These are phyloP conservation scores for Venturiaceae sp. DNA, from an alignment of 2,329 filamentous ascomycete genomes.

Conservation along the genomic window DNA sequence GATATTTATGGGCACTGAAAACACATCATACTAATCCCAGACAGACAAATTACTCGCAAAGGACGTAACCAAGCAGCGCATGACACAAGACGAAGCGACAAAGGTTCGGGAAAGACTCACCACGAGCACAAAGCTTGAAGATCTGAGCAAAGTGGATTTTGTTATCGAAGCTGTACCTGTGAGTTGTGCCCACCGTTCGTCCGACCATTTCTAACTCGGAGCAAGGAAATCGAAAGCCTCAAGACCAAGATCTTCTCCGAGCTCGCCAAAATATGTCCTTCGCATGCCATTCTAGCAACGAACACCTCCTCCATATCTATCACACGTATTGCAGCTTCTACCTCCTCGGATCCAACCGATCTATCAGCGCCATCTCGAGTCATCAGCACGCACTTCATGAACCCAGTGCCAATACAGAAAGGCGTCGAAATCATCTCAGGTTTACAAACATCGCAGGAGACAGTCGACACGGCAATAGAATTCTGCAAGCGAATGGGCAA, in stretches of 20 bases:
- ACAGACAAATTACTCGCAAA: constrained; percentile 86
- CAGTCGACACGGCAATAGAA: constrained; percentile 69
- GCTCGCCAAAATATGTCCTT: constrained; percentile 70
- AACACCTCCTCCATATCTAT: constrained; percentile 99
- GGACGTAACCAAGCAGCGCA: constrained; percentile 77
- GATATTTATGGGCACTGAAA: constrained; percentile 11
- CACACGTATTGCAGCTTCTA: constrained; percentile 86
- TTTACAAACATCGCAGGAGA: constrained; percentile 77
- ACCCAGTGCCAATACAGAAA: constrained; percentile 93
- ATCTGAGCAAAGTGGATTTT: constrained; percentile 79
- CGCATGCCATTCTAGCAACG: constrained; percentile 84
- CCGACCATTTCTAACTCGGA: neutral
- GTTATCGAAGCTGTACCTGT: constrained; percentile 90
- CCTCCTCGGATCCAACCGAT: constrained; percentile 67
- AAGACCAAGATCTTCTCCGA: constrained; percentile 82
- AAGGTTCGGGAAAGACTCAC: constrained; percentile 59
- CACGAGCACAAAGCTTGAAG: constrained; percentile 63
- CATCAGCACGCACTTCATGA: constrained; percentile 98
- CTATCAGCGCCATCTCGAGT: constrained; percentile 77
- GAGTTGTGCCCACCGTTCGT: constrained; percentile 4
- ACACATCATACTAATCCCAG: neutral
- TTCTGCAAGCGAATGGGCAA: constrained; percentile 94
- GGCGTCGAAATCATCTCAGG: constrained; percentile 96
- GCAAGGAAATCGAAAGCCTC: constrained; percentile 66
- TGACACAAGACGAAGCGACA: constrained; percentile 74